Evolutionary conservation across 768 basidiomycete genomes (phyloP).

Genomic region (Boletellus ananas): DNA sequence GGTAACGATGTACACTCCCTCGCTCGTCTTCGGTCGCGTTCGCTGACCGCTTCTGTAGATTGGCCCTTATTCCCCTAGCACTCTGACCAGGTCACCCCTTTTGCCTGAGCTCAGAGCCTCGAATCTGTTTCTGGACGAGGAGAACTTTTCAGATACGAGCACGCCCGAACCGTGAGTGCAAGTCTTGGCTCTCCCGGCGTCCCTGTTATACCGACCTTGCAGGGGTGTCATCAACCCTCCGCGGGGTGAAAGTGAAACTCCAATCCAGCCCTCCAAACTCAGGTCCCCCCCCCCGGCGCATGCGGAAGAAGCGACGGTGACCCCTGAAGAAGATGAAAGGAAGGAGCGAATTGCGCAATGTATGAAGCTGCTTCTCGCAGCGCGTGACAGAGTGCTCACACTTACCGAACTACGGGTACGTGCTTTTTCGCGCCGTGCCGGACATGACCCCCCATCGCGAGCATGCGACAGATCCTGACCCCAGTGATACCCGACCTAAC

Average conservation of each 20-base stretch:
- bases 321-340: slow-evolving; percentile 50
- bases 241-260: slow-evolving; percentile 5
- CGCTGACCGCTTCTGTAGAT: slow-evolving; percentile 45
- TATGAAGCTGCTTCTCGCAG: slow-evolving; percentile 64
- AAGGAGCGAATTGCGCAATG: slow-evolving; percentile 59
- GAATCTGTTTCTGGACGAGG: slow-evolving; percentile 67
- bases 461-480: slow-evolving; percentile 41
- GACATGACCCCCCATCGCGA: neutral
- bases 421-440: neutral
- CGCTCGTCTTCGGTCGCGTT: neutral
- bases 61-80: slow-evolving; percentile 75
- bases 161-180: slow-evolving; percentile 44
- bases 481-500: slow-evolving; percentile 46
- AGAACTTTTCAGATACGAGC: slow-evolving; percentile 44
- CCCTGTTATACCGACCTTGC: slow-evolving; percentile 15
- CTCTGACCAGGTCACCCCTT: slow-evolving; percentile 68
- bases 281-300: slow-evolving; percentile 1
- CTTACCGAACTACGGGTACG: slow-evolving; percentile 71
- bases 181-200: neutral
- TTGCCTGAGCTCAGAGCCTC: slow-evolving; percentile 71
- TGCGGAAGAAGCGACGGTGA: slow-evolving; percentile 23
- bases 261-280: slow-evolving; percentile 1
- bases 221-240: slow-evolving; percentile 15
- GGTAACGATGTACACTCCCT: slow-evolving; percentile 61
- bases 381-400: slow-evolving; percentile 67